Evolutionary conservation across 192 early-diverging fungal genomes (phyloP).

Genomic region (Chytriomyces confervae): DNA sequence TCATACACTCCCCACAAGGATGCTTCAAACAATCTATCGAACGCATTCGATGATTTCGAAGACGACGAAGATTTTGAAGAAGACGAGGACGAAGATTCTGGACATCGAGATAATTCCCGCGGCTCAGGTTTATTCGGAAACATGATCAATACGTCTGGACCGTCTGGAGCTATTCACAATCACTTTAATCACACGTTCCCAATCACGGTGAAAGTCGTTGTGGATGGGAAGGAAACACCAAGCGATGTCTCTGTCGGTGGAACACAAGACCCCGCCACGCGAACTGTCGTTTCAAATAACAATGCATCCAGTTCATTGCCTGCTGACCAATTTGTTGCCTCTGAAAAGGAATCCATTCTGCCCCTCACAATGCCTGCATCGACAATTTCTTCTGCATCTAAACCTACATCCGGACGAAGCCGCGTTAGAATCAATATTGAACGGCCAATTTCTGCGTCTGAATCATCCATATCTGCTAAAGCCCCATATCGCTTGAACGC

Average conservation of each 20-base stretch:
- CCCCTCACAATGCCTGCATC: too few relatives aligned
- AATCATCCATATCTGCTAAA: not conserved
- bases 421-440: conserved; percentile 12
- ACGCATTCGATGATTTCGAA: conserved; percentile 46
- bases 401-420: not conserved
- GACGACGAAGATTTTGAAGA: conserved; percentile 48
- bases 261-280: too few relatives aligned
- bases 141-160: not conserved
- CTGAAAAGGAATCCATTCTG: too few relatives aligned
- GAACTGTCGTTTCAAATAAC: too few relatives aligned
- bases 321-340: too few relatives aligned
- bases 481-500: not conserved
- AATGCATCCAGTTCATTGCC: too few relatives aligned
- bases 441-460: not conserved
- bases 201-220: conserved; percentile 20
- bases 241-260: not conserved
- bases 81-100: conserved; percentile 41
- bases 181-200: conserved; percentile 9
- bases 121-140: conserved; percentile 18
- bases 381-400: too few relatives aligned
- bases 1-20: conserved; percentile 17
- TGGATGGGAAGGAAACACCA: conserved; percentile 30
- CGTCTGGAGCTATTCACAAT: not conserved
- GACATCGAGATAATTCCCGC: conserved; percentile 11
- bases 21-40: conserved; percentile 39